phyloP scores from a whole-genome alignment of 257 asterid genomes.

The Nicotiana tomentosiformis region DNA sequence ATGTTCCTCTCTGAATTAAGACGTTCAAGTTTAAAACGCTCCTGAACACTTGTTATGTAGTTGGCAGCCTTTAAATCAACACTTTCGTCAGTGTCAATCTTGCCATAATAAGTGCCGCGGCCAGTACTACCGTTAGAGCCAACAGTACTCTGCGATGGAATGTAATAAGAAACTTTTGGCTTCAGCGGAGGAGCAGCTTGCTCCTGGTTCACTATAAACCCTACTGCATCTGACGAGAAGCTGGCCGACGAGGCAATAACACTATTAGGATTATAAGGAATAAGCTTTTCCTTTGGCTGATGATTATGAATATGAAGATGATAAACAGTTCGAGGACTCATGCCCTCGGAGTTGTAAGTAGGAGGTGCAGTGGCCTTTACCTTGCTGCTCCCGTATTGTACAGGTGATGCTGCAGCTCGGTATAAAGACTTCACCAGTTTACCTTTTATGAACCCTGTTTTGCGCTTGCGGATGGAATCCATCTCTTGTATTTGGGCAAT shows the following conservation, averaged over 20 bases:
- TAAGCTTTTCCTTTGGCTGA: not conserved
- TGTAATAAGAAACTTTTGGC: constrained; percentile 19
- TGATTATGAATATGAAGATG: not conserved
- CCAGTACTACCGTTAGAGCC: constrained; percentile 5
- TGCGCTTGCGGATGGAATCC: constrained; percentile 44
- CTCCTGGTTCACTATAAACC: constrained; percentile 22
- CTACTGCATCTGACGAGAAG: not conserved
- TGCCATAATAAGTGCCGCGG: not conserved
- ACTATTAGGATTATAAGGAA: not conserved
- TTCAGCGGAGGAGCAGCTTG: constrained; percentile 16
- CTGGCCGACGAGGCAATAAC: not conserved
- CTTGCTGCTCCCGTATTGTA: no score
- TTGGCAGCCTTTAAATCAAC: constrained; percentile 51
- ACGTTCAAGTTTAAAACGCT: constrained; percentile 51
- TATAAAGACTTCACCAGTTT: constrained; percentile 43
- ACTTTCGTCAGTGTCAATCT: constrained; percentile 38
- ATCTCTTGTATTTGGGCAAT: constrained; percentile 3
- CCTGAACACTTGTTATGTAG: constrained; percentile 49
- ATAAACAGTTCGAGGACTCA: not conserved
- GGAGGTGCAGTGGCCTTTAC: constrained; percentile 12
- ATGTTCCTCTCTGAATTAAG: constrained; percentile 22
- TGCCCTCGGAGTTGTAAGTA: not conserved
- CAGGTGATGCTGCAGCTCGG: constrained; percentile 27
- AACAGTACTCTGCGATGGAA: not conserved
- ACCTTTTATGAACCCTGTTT: constrained; percentile 32